Base-by-base conservation (phyloP, 495 filamentous ascomycete genomes). In the Aspergillus olivimuriae region DNA sequence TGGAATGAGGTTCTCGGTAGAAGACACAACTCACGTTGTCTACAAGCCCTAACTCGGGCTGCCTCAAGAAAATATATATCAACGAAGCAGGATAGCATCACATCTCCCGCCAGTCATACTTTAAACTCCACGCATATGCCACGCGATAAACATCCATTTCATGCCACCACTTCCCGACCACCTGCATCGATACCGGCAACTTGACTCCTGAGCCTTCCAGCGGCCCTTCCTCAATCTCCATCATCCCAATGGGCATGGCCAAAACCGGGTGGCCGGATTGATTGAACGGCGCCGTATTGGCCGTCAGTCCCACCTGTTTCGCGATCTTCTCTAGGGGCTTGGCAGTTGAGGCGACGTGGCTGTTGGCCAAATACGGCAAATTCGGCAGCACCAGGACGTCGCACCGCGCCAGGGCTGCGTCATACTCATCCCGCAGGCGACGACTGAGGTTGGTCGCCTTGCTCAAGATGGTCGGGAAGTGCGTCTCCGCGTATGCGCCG, bases 131-230 rank as follows among this genome's bases (percentile, higher is more conserved):
- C 3, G 67, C 70, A 20, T 65, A 62, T 11, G 70, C 73, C 31
- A 68, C 69, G 41, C 55, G 64, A 6, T 69, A 62, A n/a, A 73
- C 62, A 21, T 51, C 63, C 36, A 59, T 43, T 50, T 76, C 73
- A 14, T 62, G 56, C 41, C 58, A 70, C 44, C 63, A 68, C 20
- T 61, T 58, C 4, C 71, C 72, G 12, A 75, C 65, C 40, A 76
- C 66, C 56, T 76, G 74, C 62, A 76, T 59, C 1, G 69, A 64
- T 2, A 63, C 69, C 6, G 74, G 74, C 28, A 77, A 46, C 49
- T 58, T 65, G 2, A 65, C 10, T 56, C 50, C 41, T 60, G 57
- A 17, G 48, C 34, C 11, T 45, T 26, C 22, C 17, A 6, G 7
- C 34, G 32, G 30, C n/a, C n/a, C n/a, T n/a, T n/a, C n/a, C n/a